phyloP scores from a whole-genome alignment of 1,139 yeast species.

The Starmera stellimalicola region DNA sequence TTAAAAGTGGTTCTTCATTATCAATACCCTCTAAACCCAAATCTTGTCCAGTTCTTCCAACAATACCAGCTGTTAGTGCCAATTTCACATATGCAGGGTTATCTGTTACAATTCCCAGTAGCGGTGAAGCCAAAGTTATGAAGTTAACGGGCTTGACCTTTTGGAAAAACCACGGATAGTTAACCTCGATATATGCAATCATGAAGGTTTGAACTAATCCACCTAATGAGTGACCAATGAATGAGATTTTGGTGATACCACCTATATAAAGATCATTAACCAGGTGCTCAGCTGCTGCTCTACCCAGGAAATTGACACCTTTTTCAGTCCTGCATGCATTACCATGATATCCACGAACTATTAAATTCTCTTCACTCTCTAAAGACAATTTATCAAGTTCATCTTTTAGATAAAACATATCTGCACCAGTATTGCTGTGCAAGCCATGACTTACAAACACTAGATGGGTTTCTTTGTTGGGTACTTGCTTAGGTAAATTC shows the following conservation, averaged over 20 bases:
- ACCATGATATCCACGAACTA: slow-evolving; percentile 76
- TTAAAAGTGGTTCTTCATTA: slow-evolving; percentile 49
- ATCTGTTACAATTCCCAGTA: slow-evolving; percentile 75
- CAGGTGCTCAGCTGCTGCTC: slow-evolving; percentile 70
- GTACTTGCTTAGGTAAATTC: slow-evolving; percentile 46
- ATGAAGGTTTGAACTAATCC: slow-evolving; percentile 81
- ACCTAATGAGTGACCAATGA: slow-evolving; percentile 64
- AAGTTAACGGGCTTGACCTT: slow-evolving; percentile 69
- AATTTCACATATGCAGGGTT: slow-evolving; percentile 82
- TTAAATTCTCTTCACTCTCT: slow-evolving; percentile 44
- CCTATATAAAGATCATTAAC: slow-evolving; percentile 44
- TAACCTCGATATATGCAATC: slow-evolving; percentile 65
- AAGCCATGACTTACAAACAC: slow-evolving; percentile 85
- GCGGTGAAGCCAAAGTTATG: slow-evolving; percentile 78
- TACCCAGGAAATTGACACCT: slow-evolving; percentile 82
- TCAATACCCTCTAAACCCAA: slow-evolving; percentile 46
- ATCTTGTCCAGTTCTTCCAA: slow-evolving; percentile 92
- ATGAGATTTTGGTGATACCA: slow-evolving; percentile 57
- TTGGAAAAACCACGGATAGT: slow-evolving; percentile 65
- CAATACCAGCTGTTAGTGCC: slow-evolving; percentile 80
- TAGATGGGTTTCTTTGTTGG: slow-evolving; percentile 49
- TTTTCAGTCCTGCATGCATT: slow-evolving; percentile 87
- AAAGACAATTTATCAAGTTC: slow-evolving; percentile 49
- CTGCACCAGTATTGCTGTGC: slow-evolving; percentile 84
- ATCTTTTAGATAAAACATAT: slow-evolving; percentile 80